Conservation (phyloP, 2,329 filamentous ascomycete species). For the Cladophialophora carrionii region DNA sequence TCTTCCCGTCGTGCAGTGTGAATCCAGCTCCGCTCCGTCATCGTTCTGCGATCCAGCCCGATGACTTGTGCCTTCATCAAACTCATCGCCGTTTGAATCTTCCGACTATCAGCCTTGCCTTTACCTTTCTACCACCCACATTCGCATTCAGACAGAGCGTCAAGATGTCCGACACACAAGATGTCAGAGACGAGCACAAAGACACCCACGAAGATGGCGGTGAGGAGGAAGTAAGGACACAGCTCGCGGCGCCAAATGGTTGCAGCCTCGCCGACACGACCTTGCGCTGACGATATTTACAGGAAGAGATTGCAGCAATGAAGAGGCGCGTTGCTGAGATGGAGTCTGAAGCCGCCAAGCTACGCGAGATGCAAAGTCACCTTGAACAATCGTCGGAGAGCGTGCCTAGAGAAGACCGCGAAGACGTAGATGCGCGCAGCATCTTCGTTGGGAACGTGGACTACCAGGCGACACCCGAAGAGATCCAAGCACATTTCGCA, state of each 20-base stretch:
- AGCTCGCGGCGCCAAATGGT: neutral
- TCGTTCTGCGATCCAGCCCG: neutral
- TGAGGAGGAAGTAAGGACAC: conserved; percentile 50
- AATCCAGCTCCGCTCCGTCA: neutral
- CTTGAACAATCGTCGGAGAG: conserved; percentile 84
- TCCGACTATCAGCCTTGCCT: neutral
- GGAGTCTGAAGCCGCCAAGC: conserved; percentile 84
- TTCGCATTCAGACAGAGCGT: conserved; percentile 5
- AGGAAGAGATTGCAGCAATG: conserved; percentile 85
- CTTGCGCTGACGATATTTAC: conserved; percentile 9
- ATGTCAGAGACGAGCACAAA: conserved; percentile 46
- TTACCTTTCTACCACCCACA: neutral
- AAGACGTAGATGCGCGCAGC: conserved; percentile 91
- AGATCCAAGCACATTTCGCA: conserved; percentile 98
- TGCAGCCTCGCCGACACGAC: neutral
- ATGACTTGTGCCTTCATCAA: neutral
- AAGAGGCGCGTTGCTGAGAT: conserved; percentile 85
- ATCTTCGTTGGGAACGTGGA: conserved; percentile 99
- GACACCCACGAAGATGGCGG: conserved; percentile 48
- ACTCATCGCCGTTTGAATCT: neutral
- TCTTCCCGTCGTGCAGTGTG: neutral
- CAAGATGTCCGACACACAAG: conserved; percentile 43
- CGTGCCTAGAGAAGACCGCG: conserved; percentile 80
- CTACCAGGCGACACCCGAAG: conserved; percentile 94
- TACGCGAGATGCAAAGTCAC: conserved; percentile 82